Base-by-base conservation (phyloP, 495 filamentous ascomycete species). In the Neurospora sublineolata region DNA sequence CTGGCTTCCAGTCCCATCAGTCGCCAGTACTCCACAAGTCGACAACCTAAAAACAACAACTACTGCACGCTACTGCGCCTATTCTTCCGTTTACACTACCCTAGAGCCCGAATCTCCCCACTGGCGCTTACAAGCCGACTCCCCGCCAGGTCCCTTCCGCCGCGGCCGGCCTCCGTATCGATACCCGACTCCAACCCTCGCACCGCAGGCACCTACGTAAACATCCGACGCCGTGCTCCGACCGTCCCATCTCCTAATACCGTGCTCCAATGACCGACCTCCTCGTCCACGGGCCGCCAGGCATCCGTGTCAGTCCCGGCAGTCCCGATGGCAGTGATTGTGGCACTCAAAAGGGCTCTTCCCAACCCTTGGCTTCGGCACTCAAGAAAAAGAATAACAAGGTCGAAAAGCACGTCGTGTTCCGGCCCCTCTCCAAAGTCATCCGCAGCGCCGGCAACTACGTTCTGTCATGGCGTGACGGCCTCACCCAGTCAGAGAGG, bases 401-500 rank as follows among this genome's bases (percentile, higher is more conserved):
- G 37, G 38, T 67, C 3, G 46, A 64, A 16, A 67, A 70, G 68
- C 72, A 71, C 39, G 72, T 46, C 12, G 40, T 70, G 20, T 72
- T 72, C 23, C 72, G 64, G 37, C 75, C 75, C 18, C 42, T 80
- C 16, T 70, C 76, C 2, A 74, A 46, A 68, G 64, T 78, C 60
- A 40, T 80, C 39, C 74, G 72, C 27, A 37, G 70, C 20, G 81
- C 82, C 41, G 83, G 83, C n/a, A 83, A 86, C 71, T 79, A 84
- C 2, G 77, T 87, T 38, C 75, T 83, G 69, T 78, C 82, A 38
- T 84, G 84, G 77, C 83, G 84, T 67, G 88, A 90, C 80, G 88
- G 87, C 42, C 80, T 87, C 20, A 86, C 85, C 9, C 80, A 83
- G 71, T 83, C 86, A 52, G 83, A 91, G 70, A 82, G 88, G 41